These are phyloP conservation scores for Strobilomyces echinocephalus DNA, from an alignment of 768 basidiomycete species.

Conservation along the genomic window DNA sequence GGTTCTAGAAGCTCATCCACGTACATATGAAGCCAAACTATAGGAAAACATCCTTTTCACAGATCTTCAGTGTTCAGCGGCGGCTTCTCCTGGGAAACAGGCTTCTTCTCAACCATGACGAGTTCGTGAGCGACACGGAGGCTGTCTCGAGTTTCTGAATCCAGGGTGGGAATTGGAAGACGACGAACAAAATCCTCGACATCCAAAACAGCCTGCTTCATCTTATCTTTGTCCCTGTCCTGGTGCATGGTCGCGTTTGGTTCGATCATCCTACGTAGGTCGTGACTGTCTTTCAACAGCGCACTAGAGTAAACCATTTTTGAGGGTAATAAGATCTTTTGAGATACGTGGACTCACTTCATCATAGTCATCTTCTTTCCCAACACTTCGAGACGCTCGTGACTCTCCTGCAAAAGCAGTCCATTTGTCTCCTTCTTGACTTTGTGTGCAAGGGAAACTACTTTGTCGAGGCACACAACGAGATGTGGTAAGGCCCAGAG, in stretches of 20 bases:
- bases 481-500: constrained; percentile 19
- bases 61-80: constrained; percentile 25
- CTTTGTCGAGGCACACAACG: constrained; percentile 38
- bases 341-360: constrained; percentile 25
- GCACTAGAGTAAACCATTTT: constrained; percentile 14
- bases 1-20: not conserved
- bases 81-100: constrained; percentile 14
- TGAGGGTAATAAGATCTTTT: not conserved
- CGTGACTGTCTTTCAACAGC: constrained; percentile 22
- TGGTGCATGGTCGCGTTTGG: constrained; percentile 30
- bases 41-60: not conserved
- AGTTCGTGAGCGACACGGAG: constrained; percentile 32
- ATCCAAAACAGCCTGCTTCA: constrained; percentile 27
- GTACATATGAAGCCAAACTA: constrained; percentile 19
- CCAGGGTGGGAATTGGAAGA: constrained; percentile 15
- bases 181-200: constrained; percentile 26
- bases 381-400: constrained; percentile 35
- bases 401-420: constrained; percentile 23
- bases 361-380: constrained; percentile 27
- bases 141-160: constrained; percentile 21
- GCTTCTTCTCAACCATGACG: constrained; percentile 13
- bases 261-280: constrained; percentile 29
- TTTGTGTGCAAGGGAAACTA: constrained; percentile 19
- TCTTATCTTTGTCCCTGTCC: constrained; percentile 15
- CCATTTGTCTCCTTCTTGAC: constrained; percentile 33